Conservation (phyloP, 148 eudicot genomes). For the Salicornia ramosissima region DNA sequence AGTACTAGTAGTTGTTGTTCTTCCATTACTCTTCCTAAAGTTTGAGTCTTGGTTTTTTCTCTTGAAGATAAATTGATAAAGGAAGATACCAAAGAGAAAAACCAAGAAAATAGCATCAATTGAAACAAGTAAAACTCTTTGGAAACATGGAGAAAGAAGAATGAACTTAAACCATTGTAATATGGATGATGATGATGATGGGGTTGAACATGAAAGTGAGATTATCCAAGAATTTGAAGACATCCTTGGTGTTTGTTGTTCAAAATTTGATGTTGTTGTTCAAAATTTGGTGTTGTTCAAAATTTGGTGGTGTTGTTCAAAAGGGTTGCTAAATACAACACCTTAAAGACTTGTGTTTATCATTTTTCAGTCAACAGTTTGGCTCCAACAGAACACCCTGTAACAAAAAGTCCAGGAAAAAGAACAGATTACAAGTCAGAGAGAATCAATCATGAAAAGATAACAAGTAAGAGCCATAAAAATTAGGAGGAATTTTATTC, state of each 20-base stretch:
- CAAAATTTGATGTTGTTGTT: too few species aligned
- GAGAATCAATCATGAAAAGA: too few species aligned
- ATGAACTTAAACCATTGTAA: conserved; percentile 63
- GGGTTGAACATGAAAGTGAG: conserved; percentile 57
- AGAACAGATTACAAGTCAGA: too few species aligned
- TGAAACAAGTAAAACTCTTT: conserved; percentile 52
- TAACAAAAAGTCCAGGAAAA: background rate
- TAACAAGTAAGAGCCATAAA: too few species aligned
- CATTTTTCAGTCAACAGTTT: background rate
- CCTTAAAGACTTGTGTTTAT: background rate
- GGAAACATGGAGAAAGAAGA: conserved; percentile 84
- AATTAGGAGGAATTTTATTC: too few species aligned
- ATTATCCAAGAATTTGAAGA: conserved; percentile 69
- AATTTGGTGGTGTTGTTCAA: too few species aligned
- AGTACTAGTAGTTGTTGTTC: conserved; percentile 17
- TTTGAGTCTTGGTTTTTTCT: conserved; percentile 23
- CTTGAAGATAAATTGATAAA: conserved; percentile 44
- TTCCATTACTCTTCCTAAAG: conserved; percentile 17
- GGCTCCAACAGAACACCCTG: background rate
- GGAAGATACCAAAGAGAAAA: conserved; percentile 35
- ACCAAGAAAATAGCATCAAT: conserved; percentile 58
- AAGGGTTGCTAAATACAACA: too few species aligned
- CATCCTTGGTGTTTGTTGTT: conserved; percentile 29
- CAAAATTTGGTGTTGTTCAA: too few species aligned
- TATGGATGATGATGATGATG: conserved; percentile 31